These are phyloP conservation scores for Lactarius psammicola DNA, from an alignment of 768 basidiomycete species.

Conservation along the genomic window DNA sequence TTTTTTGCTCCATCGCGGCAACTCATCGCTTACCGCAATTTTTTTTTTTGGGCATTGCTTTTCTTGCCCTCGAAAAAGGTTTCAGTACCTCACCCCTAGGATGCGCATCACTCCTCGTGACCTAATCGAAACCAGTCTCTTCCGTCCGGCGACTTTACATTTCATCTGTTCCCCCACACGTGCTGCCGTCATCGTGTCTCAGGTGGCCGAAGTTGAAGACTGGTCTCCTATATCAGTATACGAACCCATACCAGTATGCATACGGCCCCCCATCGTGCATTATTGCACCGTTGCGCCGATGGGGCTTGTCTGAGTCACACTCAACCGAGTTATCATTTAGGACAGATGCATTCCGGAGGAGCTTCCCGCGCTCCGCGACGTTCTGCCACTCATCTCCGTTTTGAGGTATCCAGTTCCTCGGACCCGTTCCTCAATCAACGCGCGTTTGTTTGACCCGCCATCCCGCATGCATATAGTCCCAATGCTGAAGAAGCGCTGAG, in stretches of 20 bases:
- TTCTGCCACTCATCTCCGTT: slow-evolving; percentile 60
- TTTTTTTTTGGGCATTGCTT: background rate
- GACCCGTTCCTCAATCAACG: background rate
- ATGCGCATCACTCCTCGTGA: slow-evolving; percentile 71
- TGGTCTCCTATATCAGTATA: slow-evolving; percentile 75
- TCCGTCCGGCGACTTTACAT: slow-evolving; percentile 57
- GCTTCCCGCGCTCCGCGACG: slow-evolving; percentile 58
- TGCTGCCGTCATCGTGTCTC: slow-evolving; percentile 62
- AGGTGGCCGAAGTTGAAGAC: slow-evolving; percentile 49
- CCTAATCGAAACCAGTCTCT: slow-evolving; percentile 53
- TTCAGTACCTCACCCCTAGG: slow-evolving; percentile 73
- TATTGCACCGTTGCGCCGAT: background rate
- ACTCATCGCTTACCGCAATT: slow-evolving; percentile 12
- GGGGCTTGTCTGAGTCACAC: slow-evolving; percentile 14
- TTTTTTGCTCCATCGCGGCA: slow-evolving; percentile 17
- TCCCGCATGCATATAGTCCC: slow-evolving; percentile 44
- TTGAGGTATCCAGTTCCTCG: slow-evolving; percentile 52
- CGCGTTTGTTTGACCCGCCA: background rate
- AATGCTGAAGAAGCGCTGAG: slow-evolving; percentile 82
- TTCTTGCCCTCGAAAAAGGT: slow-evolving; percentile 54
- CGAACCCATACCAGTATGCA: slow-evolving; percentile 77
- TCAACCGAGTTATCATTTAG: slow-evolving; percentile 37
- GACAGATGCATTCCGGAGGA: slow-evolving; percentile 79
- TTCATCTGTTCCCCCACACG: slow-evolving; percentile 83
- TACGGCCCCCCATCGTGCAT: slow-evolving; percentile 29